Base-by-base conservation (phyloP, 352 stramenopile genomes). In the Phytophthora pini region DNA sequence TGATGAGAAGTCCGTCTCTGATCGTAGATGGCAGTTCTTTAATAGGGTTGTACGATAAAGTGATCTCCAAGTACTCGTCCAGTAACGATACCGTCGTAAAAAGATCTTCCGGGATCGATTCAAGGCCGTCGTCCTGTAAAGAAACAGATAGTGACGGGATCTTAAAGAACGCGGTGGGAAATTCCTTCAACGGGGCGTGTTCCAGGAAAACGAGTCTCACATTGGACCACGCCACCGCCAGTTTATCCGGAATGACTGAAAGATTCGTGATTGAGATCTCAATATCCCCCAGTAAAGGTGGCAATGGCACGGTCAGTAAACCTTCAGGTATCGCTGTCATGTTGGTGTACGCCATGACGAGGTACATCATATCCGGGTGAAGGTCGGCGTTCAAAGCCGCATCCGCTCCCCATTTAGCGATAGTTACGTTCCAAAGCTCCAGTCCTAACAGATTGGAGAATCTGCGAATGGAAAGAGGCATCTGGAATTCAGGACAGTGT, bases 381-480 rank as follows among this genome's bases (percentile, higher is more conserved):
- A 70, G 54, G 0, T 52, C 24, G 7, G 56, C 61, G 9, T 74
- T 80, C 38, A 89, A 55, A 12, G 70, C 72, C 3, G 77, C 73
- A 0, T 84, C 63, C 0, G 12, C 20, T 0, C 51, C 55, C 79
- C 81, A 90, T 20, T 74, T 59, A 0, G 56, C 24, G 0, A 88
- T 55, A 1, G 81, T 83, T 10, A 76, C 77, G 47, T 90, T 90
- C 64, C 70, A 90, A 1, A 88, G 63, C 20, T 90, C 79, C 44
- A 90, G 39, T 12, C 75, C 74, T 2, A 88, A 52, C 4, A 90
- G 40, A 22, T 90, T 85, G 6, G 17, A 56, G 45, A 86, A 90
- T 1, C 31, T 34, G 4, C 45, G 55, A 15, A 90, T 56, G 1
- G 53, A 51, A 11, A 55, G n/a, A 7, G 81, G 72, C 50, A 90